phyloP scores from a whole-genome alignment of 805 yeast genomes.

The Lachancea meyersii region DNA sequence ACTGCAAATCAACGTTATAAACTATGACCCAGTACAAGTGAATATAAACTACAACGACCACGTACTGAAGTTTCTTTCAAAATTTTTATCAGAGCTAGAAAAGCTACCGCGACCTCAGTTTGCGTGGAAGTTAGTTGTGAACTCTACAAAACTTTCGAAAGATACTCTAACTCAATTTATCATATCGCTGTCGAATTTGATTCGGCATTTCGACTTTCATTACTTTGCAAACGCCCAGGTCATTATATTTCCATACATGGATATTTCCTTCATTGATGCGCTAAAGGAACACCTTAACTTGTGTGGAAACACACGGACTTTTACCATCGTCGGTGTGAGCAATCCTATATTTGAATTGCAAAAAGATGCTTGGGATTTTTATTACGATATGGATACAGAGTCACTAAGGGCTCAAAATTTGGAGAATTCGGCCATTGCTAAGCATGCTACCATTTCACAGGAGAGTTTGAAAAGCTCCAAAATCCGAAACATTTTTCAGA shows the following conservation, averaged over 20 bases:
- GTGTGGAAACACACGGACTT: constrained; percentile 13
- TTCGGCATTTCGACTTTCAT: constrained; percentile 33
- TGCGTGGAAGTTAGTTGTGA: constrained; percentile 34
- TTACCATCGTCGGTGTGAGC: constrained; percentile 58
- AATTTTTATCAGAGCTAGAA: constrained; percentile 32
- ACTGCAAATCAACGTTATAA: constrained; percentile 20
- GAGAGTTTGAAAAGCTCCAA: constrained; percentile 4
- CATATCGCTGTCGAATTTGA: constrained; percentile 36
- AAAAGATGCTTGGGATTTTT: constrained; percentile 51
- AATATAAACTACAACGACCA: constrained; percentile 21
- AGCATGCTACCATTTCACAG: constrained; percentile 1
- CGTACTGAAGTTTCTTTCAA: constrained; percentile 27
- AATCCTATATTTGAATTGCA: constrained; percentile 57
- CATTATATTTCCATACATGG: constrained; percentile 52
- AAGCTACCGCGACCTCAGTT: constrained; percentile 36
- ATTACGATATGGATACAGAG: constrained; percentile 53
- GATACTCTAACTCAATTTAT: constrained; percentile 39
- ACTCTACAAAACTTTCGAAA: constrained; percentile 37
- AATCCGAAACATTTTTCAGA: constrained; percentile 15
- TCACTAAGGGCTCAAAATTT: not conserved
- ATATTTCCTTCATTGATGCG: constrained; percentile 50
- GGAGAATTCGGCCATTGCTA: not conserved
- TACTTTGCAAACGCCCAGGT: constrained; percentile 39
- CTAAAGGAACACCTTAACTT: constrained; percentile 34
- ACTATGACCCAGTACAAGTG: constrained; percentile 16